Conservation (phyloP, 768 basidiomycete species). For the Russula lepida region DNA sequence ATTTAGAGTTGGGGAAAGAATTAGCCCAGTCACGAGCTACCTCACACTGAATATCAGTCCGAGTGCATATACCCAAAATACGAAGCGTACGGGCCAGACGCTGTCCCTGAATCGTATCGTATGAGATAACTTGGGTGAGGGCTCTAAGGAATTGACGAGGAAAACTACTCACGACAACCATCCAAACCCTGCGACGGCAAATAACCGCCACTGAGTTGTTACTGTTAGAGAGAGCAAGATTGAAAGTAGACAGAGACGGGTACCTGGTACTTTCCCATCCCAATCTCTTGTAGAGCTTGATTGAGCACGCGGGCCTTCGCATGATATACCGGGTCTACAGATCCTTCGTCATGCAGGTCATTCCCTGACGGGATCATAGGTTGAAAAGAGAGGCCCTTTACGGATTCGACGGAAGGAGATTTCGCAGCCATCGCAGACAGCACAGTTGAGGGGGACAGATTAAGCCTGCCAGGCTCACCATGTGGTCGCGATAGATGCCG, state of each 20-base stretch:
- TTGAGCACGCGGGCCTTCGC: slow-evolving; percentile 52
- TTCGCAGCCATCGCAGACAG: neutral
- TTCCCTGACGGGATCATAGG: neutral
- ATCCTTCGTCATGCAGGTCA: slow-evolving; percentile 18
- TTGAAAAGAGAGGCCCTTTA: neutral
- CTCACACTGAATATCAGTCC: neutral
- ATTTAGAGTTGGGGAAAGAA: slow-evolving; percentile 38
- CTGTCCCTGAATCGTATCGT: slow-evolving; percentile 41
- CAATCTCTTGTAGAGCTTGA: slow-evolving; percentile 54
- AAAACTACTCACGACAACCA: slow-evolving; percentile 55
- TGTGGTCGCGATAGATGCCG: neutral
- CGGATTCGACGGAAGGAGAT: neutral
- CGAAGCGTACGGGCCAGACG: slow-evolving; percentile 54
- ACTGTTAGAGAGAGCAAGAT: neutral
- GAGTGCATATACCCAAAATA: neutral
- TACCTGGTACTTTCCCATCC: slow-evolving; percentile 65
- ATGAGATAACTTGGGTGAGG: neutral
- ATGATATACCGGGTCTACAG: slow-evolving; percentile 49
- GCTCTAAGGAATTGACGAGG: neutral
- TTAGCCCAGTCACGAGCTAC: slow-evolving; percentile 37
- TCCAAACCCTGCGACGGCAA: slow-evolving; percentile 63
- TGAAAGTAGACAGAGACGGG: slow-evolving; percentile 3
- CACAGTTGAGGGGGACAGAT: neutral
- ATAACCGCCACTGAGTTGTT: slow-evolving; percentile 45
- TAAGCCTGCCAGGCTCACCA: too few species aligned